phyloP scores from a whole-genome alignment of 352 stramenopile genomes.

The Phytophthora chlamydospora region DNA sequence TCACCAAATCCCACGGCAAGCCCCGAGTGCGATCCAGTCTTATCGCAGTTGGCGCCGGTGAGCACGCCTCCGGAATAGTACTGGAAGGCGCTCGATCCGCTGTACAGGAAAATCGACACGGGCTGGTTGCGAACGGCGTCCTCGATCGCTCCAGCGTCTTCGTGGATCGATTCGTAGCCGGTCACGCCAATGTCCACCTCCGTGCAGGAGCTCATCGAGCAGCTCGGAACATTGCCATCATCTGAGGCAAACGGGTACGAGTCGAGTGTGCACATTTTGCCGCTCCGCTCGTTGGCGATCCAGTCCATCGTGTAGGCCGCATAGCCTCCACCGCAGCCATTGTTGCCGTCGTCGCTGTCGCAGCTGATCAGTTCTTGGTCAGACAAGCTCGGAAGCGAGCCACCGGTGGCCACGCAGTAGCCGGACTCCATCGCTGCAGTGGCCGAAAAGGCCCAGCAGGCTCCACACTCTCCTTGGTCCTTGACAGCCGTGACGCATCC shows the following conservation, averaged over 20 bases:
- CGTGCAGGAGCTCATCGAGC: constrained; percentile 40
- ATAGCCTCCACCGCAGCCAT: constrained; percentile 67
- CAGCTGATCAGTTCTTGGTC: constrained; percentile 82
- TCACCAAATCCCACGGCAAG: constrained; percentile 69
- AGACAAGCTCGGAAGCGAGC: constrained; percentile 45
- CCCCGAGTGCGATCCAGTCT: constrained; percentile 57
- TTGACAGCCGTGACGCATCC: constrained; percentile 79
- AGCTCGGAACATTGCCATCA: constrained; percentile 40
- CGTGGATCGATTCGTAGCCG: constrained; percentile 51
- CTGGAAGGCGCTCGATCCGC: constrained; percentile 64
- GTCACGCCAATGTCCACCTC: constrained; percentile 56
- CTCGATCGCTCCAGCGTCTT: constrained; percentile 47
- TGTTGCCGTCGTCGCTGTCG: constrained; percentile 50
- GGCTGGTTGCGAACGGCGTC: constrained; percentile 54
- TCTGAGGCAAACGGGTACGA: constrained; percentile 58
- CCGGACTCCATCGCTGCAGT: constrained; percentile 64
- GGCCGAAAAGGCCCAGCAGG: constrained; percentile 68
- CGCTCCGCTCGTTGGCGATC: constrained; percentile 46
- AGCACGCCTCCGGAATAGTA: constrained; percentile 69
- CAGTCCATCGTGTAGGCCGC: constrained; percentile 66
- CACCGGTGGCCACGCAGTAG: constrained; percentile 48
- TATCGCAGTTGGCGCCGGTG: constrained; percentile 62
- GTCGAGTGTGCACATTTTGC: constrained; percentile 62
- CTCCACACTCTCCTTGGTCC: constrained; percentile 58
- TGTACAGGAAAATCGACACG: constrained; percentile 69